Evolutionary conservation across 768 basidiomycete genomes (phyloP).

Genomic region (Pleurotus eryngii): DNA sequence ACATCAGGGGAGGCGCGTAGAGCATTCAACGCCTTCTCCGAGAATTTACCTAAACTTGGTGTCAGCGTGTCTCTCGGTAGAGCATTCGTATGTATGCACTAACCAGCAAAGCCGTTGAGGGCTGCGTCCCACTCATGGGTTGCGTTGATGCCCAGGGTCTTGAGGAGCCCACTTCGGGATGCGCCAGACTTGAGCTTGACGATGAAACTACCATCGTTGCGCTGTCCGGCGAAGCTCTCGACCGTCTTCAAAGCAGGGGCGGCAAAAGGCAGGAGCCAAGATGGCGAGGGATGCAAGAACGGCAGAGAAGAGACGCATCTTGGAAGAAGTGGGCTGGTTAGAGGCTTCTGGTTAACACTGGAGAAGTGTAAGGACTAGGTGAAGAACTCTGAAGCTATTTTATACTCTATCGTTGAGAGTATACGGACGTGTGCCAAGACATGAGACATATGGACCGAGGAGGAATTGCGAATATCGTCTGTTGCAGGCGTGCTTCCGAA

Average conservation of each 20-base stretch:
- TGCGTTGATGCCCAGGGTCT: constrained; percentile 4
- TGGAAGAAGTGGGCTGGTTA: not conserved
- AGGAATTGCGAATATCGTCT: constrained; percentile 3
- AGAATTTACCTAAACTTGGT: constrained; percentile 14
- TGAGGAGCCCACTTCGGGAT: constrained; percentile 7
- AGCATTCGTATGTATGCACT: not conserved
- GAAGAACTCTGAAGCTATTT: not conserved
- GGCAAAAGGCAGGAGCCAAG: constrained; percentile 2
- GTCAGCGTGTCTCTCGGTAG: not conserved
- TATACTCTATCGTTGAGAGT: not conserved
- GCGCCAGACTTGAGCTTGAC: constrained; percentile 20
- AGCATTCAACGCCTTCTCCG: constrained; percentile 19
- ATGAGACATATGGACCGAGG: not conserved
- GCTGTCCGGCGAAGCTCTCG: constrained; percentile 9
- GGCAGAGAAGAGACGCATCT: constrained; percentile 5
- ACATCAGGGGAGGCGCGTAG: constrained; percentile 25
- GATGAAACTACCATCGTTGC: constrained; percentile 13
- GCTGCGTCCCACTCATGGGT: constrained; percentile 13
- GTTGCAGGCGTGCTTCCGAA: not conserved
- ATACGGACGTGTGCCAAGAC: not conserved
- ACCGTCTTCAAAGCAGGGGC: constrained; percentile 6
- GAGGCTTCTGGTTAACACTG: constrained; percentile 3
- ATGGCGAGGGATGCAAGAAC: constrained; percentile 2
- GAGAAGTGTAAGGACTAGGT: not conserved
- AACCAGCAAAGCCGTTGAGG: constrained; percentile 24